Conservation (phyloP, 2,329 filamentous ascomycete genomes). For the Sporothrix brasiliensis region DNA sequence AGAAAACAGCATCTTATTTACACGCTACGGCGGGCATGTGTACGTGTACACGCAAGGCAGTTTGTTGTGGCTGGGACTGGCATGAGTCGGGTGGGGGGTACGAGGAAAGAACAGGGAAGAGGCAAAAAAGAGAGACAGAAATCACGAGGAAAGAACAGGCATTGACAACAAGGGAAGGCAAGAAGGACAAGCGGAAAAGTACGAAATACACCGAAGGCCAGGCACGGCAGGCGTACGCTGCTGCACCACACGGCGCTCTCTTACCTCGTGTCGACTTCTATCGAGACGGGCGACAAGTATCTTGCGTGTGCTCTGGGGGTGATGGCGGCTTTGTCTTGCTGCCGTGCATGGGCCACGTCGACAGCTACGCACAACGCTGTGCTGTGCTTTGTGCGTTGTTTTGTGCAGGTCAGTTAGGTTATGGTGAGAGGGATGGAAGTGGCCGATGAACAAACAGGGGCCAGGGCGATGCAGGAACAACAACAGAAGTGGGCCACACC, state of each 20-base stretch:
- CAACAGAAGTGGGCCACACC: conserved; percentile 11
- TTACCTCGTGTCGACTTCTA: background rate
- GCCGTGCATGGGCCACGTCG: conserved; percentile 23
- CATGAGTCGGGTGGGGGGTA: conserved; percentile 6
- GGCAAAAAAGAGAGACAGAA: background rate
- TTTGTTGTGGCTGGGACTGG: background rate
- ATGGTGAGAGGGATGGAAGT: background rate
- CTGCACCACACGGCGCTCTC: background rate
- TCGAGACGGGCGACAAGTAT: background rate
- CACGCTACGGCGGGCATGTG: background rate
- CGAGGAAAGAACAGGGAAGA: background rate
- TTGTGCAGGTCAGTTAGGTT: background rate
- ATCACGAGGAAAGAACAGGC: background rate
- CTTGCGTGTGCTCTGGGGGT: background rate
- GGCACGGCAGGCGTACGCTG: conserved; percentile 7
- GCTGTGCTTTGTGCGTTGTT: background rate
- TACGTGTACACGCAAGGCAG: conserved; percentile 10
- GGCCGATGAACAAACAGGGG: background rate
- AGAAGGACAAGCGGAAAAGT: background rate
- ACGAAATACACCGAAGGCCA: too few relatives aligned
- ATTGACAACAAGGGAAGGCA: background rate
- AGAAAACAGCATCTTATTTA: background rate
- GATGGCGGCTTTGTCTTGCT: conserved; percentile 6
- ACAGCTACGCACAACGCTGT: background rate
- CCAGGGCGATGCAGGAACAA: conserved; percentile 20